These are phyloP conservation scores for Aspergillaceae sp. DNA, from an alignment of 2,329 filamentous ascomycete species.

Conservation along the genomic window DNA sequence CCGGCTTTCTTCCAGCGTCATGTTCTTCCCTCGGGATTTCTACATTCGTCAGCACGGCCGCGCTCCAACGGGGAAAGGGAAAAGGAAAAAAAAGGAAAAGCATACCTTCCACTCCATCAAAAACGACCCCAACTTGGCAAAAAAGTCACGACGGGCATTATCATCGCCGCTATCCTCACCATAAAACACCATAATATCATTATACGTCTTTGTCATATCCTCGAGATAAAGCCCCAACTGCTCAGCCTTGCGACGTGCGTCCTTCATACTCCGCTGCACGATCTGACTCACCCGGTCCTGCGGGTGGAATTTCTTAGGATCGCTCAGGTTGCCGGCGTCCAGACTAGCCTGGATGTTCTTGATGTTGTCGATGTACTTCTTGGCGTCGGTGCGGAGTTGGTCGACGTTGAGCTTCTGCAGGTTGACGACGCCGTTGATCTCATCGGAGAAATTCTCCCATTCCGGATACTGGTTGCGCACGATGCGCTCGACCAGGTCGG, in stretches of 20 bases:
- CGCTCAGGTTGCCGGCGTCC: constrained; percentile 87
- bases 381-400: constrained; percentile 77
- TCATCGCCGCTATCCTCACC: constrained; percentile 90
- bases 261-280: constrained; percentile 91
- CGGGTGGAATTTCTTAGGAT: constrained; percentile 95
- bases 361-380: constrained; percentile 88
- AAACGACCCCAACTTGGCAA: constrained; percentile 84
- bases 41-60: constrained; percentile 17
- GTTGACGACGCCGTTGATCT: constrained; percentile 69
- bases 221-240: constrained; percentile 91
- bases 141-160: constrained; percentile 89
- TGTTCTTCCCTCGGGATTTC: constrained; percentile 90
- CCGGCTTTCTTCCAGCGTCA: constrained; percentile 68
- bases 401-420: constrained; percentile 92
- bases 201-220: constrained; percentile 82
- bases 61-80: not conserved
- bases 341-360: constrained; percentile 87
- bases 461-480: constrained; percentile 94
- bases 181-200: constrained; percentile 94
- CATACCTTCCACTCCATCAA: constrained; percentile 79
- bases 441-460: constrained; percentile 80
- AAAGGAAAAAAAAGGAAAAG: constrained; percentile 5
- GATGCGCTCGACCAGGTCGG: constrained; percentile 91
- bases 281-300: constrained; percentile 90
- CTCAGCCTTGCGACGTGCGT: constrained; percentile 88